These are phyloP conservation scores for Collybia sordida DNA, from an alignment of 768 basidiomycete genomes.

Conservation along the genomic window DNA sequence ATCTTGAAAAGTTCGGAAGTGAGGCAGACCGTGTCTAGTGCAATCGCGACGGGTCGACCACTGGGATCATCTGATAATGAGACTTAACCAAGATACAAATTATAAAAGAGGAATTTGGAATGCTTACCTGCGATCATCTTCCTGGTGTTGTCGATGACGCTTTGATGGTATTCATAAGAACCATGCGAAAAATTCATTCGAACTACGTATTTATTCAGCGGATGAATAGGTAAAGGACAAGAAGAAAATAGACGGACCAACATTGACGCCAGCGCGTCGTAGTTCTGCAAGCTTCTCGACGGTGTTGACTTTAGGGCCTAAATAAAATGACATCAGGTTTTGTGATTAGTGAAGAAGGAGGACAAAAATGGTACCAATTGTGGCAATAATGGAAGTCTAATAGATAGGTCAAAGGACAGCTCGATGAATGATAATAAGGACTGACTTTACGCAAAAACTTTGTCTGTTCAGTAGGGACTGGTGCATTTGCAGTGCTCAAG, in stretches of 20 bases:
- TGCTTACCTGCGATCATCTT: constrained; percentile 74
- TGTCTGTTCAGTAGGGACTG: constrained; percentile 72
- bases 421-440: constrained; percentile 5
- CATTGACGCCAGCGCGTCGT: constrained; percentile 92
- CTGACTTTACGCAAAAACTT: constrained; percentile 90
- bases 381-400: constrained; percentile 98
- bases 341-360: constrained; percentile 3
- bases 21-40: constrained; percentile 85
- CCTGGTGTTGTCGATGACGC: constrained; percentile 96
- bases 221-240: neutral
- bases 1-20: constrained; percentile 2
- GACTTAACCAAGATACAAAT: constrained; percentile 2
- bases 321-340: constrained; percentile 11
- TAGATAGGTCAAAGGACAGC: constrained; percentile 9
- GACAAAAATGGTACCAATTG: constrained; percentile 69
- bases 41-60: constrained; percentile 95
- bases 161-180: constrained; percentile 97
- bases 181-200: constrained; percentile 99
- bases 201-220: constrained; percentile 46
- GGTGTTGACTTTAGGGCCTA: constrained; percentile 93
- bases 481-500: constrained; percentile 71
- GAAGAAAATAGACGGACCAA: constrained; percentile 62
- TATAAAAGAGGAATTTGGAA: constrained; percentile 6
- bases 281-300: constrained; percentile 86
- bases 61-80: constrained; percentile 51